Percentiles rank a stretch among this genome's conserved stretches.
Conservation (phyloP, 225 moss, liverwort and hornwort species). For the Lunularia cruciata region DNA sequence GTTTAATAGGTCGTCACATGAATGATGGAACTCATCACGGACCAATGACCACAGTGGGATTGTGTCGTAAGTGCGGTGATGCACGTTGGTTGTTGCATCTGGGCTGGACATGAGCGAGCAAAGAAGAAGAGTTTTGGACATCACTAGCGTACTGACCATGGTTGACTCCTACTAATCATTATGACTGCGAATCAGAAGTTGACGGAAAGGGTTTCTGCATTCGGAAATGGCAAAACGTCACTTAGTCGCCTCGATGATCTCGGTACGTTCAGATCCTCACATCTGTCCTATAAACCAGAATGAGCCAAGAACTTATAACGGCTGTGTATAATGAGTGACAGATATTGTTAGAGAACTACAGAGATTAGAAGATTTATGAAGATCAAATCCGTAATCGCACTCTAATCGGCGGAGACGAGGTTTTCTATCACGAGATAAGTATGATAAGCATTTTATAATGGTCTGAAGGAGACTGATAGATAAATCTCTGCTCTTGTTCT, state of each 20-base stretch:
- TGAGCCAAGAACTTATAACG: not conserved
- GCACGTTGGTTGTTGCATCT: not conserved
- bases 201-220: not conserved
- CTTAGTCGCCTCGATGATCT: no score
- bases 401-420: not conserved
- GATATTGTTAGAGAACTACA: no score
- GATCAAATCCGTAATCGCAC: not conserved
- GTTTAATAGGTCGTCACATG: not conserved
- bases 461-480: not conserved
- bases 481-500: not conserved
- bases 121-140: not conserved
- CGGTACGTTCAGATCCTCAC: not conserved
- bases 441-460: not conserved
- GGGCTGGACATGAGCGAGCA: not conserved
- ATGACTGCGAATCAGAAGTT: conserved; percentile 4
- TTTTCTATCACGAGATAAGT: not conserved
- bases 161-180: not conserved
- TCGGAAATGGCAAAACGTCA: not conserved
- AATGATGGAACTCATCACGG: not conserved
- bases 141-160: not conserved
- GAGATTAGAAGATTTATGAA: not conserved
- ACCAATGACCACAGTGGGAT: not conserved
- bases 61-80: not conserved
- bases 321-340: not conserved
- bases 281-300: not conserved